These are phyloP conservation scores for Keqinozyma sinolaborantium DNA, from an alignment of 1,139 yeast genomes.

Conservation along the genomic window DNA sequence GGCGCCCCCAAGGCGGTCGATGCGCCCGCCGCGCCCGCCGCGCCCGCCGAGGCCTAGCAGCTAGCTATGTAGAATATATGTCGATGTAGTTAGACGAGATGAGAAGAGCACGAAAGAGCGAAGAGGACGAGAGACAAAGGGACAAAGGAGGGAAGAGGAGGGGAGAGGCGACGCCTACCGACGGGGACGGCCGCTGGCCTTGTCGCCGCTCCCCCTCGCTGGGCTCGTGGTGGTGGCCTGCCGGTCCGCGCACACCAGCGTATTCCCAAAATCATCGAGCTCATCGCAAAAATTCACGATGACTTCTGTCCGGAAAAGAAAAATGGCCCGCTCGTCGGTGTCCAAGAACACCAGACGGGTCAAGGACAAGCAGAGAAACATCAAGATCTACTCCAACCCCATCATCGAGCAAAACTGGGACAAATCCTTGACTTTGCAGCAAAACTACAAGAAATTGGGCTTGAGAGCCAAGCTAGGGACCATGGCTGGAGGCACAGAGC, in stretches of 20 bases:
- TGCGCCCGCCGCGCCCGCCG: not conserved
- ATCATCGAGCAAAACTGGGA: conserved; percentile 93
- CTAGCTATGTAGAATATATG: too few species aligned
- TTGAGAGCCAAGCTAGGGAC: conserved; percentile 62
- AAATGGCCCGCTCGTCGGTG: conserved; percentile 71
- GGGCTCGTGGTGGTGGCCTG: too few species aligned
- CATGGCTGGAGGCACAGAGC: conserved; percentile 67
- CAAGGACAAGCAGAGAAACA: conserved; percentile 65
- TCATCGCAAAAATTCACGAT: conserved; percentile 24
- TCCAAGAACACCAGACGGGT: conserved; percentile 63
- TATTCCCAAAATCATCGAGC: too few species aligned
- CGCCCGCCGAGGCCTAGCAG: not conserved
- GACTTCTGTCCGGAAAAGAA: conserved; percentile 86
- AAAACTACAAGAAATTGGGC: conserved; percentile 79
- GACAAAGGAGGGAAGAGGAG: too few species aligned
- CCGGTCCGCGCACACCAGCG: too few species aligned
- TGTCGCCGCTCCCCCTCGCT: too few species aligned
- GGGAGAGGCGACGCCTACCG: too few species aligned
- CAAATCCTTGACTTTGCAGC: conserved; percentile 70
- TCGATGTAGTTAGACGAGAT: too few species aligned
- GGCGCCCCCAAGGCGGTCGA: not conserved
- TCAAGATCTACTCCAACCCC: conserved; percentile 67
- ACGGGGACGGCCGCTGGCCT: too few species aligned
- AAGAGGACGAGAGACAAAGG: too few species aligned
- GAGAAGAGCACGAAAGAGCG: too few species aligned